Base-by-base conservation (phyloP, 805 yeast species). In the Blastobotrys terrestris region DNA sequence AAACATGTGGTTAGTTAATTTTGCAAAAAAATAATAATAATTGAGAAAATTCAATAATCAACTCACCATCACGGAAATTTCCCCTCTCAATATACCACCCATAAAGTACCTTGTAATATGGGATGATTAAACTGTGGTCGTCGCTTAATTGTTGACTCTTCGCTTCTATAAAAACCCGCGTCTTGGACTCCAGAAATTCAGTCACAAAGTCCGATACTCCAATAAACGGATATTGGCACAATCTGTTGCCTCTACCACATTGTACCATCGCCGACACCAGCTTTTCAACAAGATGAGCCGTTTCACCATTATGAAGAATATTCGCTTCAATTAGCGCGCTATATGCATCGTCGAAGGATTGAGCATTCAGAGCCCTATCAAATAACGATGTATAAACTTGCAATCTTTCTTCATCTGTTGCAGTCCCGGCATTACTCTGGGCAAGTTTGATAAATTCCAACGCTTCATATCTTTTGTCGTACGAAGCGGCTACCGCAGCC, bases 61-160 rank as follows among this genome's bases (percentile, higher is more conserved):
- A 57, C 61, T 54, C 39, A 59, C 62, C 63, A 39, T 80, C 80
- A 52, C 85, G 68, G 52, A 63, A 73, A 62, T 81, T 77, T 3
- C 78, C 80, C 39, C 74, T 73, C 48, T 70, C 71, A 39, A 76
- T 61, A 54, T 83, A 70, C 72, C 82, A 75, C 0, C 81, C 64
- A 58, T 78, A 79, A 46, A 78, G 67, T 15, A 80, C 71, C 56
- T 79, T 72, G 67, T 75, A 79, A 58, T 76, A 72, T 47, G 73
- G 75, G 35, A 77, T 60, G 1, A 72, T 62, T 46, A 63, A 62
- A 40, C 54, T 56, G n/a, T 66, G 45, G 45, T 68, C 72, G 5
- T 63, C 61, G 2, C 19, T 60, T 58, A 22, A 55, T 50, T 1
- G 39, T 67, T 60, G 18, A 26, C 11, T 41, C 35, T n/a, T 41